A percentile compares a stretch with the other conserved stretches of the same genome.
These are phyloP conservation scores for Cyberlindnera bimundalis DNA, from an alignment of 805 yeast species.

Conservation along the genomic window DNA sequence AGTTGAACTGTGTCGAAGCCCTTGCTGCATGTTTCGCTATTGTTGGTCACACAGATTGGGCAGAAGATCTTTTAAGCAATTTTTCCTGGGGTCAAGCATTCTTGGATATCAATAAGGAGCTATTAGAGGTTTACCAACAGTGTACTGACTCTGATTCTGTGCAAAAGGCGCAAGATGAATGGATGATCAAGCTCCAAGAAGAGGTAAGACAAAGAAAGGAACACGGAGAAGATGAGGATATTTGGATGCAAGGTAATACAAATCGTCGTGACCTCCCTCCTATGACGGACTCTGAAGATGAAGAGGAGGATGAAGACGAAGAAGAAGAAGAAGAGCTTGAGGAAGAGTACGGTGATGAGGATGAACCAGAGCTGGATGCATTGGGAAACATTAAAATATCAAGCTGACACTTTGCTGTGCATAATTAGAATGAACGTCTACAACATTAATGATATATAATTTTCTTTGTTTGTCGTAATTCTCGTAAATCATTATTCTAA, in stretches of 20 bases:
- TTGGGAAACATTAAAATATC: constrained; percentile 19
- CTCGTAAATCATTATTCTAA: neutral
- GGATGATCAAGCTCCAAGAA: constrained; percentile 64
- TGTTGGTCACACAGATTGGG: constrained; percentile 90
- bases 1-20: constrained; percentile 94
- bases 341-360: constrained; percentile 22
- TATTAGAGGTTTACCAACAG: constrained; percentile 66
- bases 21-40: constrained; percentile 95
- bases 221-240: constrained; percentile 50
- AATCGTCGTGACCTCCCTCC: constrained; percentile 42
- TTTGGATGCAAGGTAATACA: constrained; percentile 78
- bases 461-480: neutral
- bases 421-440: neutral
- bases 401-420: neutral
- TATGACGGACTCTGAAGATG: constrained; percentile 27
- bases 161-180: constrained; percentile 64
- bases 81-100: constrained; percentile 96
- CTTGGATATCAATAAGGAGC: constrained; percentile 74
- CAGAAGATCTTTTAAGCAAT: constrained; percentile 65
- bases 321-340: constrained; percentile 26
- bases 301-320: constrained; percentile 26
- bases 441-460: neutral
- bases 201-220: constrained; percentile 63
- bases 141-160: constrained; percentile 83
- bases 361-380: constrained; percentile 22